Conservation (phyloP, 192 early-diverging fungal genomes). For the Linnemannia hyalina region DNA sequence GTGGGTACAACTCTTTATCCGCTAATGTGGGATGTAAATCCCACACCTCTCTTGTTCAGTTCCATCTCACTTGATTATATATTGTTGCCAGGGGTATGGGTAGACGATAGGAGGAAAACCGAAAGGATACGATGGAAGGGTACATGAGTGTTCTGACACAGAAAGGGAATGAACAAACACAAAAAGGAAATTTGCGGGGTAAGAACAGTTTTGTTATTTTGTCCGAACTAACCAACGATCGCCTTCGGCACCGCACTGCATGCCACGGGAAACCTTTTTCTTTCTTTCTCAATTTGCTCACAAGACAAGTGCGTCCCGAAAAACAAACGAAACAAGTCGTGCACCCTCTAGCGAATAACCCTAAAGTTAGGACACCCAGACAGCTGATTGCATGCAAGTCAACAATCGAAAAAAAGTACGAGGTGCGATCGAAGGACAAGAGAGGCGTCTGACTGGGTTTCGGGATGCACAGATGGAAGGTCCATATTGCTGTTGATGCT, state of each 20-base stretch:
- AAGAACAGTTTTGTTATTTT: not conserved
- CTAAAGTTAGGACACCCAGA: not conserved
- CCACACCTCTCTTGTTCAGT: too few relatives aligned
- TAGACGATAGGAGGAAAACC: too few relatives aligned
- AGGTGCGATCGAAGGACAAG: not conserved
- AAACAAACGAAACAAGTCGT: too few relatives aligned
- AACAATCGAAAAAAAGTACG: not conserved
- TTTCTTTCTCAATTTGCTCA: not conserved
- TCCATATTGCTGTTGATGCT: not conserved
- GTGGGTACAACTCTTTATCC: too few relatives aligned
- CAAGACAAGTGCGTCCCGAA: not conserved
- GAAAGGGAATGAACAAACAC: not conserved
- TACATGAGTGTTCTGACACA: not conserved
- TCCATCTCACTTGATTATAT: too few relatives aligned
- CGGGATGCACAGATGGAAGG: not conserved
- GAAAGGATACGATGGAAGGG: not conserved
- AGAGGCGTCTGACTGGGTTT: not conserved
- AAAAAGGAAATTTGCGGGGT: slow-evolving; percentile 9
- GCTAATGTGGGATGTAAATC: too few relatives aligned
- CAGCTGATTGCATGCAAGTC: not conserved
- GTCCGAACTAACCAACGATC: not conserved
- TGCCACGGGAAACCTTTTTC: not conserved
- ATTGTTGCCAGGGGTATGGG: too few relatives aligned
- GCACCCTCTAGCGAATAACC: too few relatives aligned
- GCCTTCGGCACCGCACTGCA: not conserved